A percentile compares a stretch with the other conserved stretches of the same genome.
Conservation (phyloP, 164 flowering plant genomes). For the Sedum album region DNA sequence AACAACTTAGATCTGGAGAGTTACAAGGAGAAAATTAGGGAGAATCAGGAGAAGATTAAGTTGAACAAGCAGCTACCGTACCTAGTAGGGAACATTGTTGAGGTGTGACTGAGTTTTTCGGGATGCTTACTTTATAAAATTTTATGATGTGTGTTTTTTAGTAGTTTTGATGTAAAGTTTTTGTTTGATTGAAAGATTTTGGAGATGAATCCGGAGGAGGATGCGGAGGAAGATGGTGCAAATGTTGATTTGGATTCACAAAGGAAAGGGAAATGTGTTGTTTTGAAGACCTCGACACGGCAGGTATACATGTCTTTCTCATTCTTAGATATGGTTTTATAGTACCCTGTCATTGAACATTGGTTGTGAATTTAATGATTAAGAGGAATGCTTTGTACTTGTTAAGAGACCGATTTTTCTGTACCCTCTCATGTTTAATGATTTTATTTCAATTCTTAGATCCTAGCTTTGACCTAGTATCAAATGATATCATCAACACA, state of each 20-base stretch:
- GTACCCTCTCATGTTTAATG: background rate
- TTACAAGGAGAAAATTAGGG: slow-evolving; percentile 69
- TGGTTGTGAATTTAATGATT: background rate
- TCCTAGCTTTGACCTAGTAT: too few relatives aligned
- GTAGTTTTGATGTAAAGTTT: background rate
- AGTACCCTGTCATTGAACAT: background rate
- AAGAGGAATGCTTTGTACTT: background rate
- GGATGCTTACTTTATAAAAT: background rate
- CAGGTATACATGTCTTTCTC: slow-evolving; percentile 33
- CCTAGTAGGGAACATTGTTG: slow-evolving; percentile 80
- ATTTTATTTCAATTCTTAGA: too few relatives aligned
- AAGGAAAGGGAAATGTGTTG: slow-evolving; percentile 93
- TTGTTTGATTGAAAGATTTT: slow-evolving; percentile 41
- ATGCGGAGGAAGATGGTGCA: slow-evolving; percentile 96
- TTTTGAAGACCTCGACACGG: slow-evolving; percentile 85
- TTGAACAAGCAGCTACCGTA: slow-evolving; percentile 86
- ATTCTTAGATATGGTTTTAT: background rate
- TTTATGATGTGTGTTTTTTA: too few relatives aligned
- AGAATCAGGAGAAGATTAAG: slow-evolving; percentile 85
- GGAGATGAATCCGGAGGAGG: slow-evolving; percentile 98
- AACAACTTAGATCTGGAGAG: slow-evolving; percentile 60
- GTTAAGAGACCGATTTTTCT: background rate
- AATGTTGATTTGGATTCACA: slow-evolving; percentile 94
- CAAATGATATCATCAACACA: background rate
- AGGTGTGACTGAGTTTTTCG: slow-evolving; percentile 15